Conservation (phyloP, 176 grass and related monocot species). For the Eragrostis nindensis region DNA sequence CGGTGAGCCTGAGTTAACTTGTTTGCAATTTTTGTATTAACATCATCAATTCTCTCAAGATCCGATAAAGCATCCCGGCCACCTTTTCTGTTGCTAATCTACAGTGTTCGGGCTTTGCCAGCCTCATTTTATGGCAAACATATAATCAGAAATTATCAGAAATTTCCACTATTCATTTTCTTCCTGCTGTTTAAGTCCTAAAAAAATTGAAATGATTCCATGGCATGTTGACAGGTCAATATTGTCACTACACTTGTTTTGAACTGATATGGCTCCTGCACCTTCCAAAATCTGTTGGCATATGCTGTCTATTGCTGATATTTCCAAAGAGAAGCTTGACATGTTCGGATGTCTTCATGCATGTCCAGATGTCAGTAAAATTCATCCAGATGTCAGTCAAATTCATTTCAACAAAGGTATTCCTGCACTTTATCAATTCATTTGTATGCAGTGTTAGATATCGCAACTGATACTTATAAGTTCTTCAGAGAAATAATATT, state of each 20-base stretch:
- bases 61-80: neutral
- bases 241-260: neutral
- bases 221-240: neutral
- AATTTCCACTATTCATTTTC: neutral
- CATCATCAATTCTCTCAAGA: neutral
- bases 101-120: neutral
- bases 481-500: neutral
- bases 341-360: neutral
- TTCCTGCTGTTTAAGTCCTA: neutral
- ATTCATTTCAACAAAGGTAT: neutral
- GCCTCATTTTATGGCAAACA: neutral
- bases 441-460: neutral
- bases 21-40: neutral
- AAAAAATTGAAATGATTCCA: conserved; percentile 2
- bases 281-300: neutral
- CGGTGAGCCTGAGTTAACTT: conserved; percentile 20
- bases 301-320: neutral
- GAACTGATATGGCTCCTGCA: neutral
- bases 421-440: neutral
- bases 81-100: neutral
- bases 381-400: too few relatives aligned
- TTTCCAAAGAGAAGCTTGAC: neutral
- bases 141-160: conserved; percentile 3
- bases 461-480: neutral
- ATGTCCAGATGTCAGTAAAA: too few relatives aligned